Evolutionary conservation across 2,329 filamentous ascomycete genomes (phyloP), one percentile per base, ranked within the genome.

Genomic region (Ploettnerulaceae sp.): DNA sequence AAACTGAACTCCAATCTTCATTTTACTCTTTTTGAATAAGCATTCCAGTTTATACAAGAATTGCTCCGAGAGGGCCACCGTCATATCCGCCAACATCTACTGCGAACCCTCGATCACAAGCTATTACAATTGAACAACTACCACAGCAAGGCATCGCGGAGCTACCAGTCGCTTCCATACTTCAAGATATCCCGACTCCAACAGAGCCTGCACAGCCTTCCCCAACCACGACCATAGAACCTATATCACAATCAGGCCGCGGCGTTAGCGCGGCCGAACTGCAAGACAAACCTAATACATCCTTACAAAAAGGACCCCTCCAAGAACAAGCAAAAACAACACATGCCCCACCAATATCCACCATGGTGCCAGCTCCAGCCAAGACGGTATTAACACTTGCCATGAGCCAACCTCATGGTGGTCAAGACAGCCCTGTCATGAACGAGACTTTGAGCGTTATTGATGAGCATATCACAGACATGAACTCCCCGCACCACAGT

Each of bases 391-490:
- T 36, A 63, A 78, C 38, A 67, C 71, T 46, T 71, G 71, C 50
- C 71, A 81, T 57, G 71, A 32, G 63, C 48, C 58, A 70, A 56
- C 33, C 60, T 49, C 59, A 69, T 56, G 31, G 37, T 17, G 64
- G 71, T 14, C 71, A 81, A 56, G 78, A 82, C 44, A 86, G 81
- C 61, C 85, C 87, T 8, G 90, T 96, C 39, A 85, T 97, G 72
- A 89, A 90, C 64, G 90, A 97, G 65, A 96, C 91, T 0, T 70
- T 97, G 41, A 95, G 89, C 61, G 91, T 97, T 48, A 97, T 97
- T 60, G 85, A 97, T 65, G 91, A 97, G 67, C 91, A 96, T 64
- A 95, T 97, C 58, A 95, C 89, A 32, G 86, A 95, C 64, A 78
- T 97, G 54, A 72, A 77, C 51, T 76, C 75, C 14, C 69, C 76